Conservation (phyloP, 257 asterid genomes). For the Penstemon newberryi region DNA sequence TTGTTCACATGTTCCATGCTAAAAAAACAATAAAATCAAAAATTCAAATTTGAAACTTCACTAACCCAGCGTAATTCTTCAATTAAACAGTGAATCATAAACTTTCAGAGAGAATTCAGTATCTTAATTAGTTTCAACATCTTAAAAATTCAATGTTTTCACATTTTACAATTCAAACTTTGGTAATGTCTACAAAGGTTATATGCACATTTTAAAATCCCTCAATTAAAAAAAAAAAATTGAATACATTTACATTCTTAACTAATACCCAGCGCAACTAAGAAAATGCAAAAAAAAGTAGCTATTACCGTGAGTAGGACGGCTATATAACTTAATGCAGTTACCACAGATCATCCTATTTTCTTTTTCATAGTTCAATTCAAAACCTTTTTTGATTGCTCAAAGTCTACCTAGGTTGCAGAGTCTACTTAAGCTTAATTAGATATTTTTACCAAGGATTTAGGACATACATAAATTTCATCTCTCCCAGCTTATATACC, state of each 20-base stretch:
- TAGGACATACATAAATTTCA: background rate
- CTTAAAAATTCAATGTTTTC: background rate
- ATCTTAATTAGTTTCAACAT: background rate
- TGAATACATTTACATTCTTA: slow-evolving; percentile 17
- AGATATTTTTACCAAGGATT: background rate
- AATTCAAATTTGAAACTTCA: background rate
- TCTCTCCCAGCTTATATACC: background rate
- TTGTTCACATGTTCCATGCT: background rate
- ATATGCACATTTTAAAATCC: background rate
- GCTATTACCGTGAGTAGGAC: background rate
- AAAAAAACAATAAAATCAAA: background rate
- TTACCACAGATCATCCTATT: background rate
- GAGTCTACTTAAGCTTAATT: background rate
- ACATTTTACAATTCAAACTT: slow-evolving; percentile 2
- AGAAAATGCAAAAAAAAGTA: background rate
- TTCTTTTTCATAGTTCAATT: background rate
- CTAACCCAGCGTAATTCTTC: background rate
- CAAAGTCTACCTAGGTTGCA: background rate
- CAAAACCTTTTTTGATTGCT: background rate
- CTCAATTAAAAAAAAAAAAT: background rate
- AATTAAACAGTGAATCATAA: background rate
- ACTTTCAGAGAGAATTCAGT: background rate
- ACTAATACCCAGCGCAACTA: too few relatives aligned
- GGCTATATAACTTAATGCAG: background rate
- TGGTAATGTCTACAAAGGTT: slow-evolving; percentile 3